Base-by-base conservation (phyloP, 805 yeast species). In the Schwanniomyces polymorphus region DNA sequence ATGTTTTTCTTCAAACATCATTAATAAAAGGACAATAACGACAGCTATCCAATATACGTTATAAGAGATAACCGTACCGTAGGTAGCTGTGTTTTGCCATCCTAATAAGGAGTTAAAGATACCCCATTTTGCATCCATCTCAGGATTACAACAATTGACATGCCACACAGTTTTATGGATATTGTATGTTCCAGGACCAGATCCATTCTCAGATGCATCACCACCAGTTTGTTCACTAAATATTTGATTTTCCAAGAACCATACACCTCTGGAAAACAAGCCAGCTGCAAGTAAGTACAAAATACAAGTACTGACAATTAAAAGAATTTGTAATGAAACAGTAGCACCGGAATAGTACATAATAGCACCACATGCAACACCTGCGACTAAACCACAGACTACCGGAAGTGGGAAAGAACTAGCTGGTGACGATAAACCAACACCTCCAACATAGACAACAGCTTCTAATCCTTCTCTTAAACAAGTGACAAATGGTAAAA, bases 141-240 rank as follows among this genome's bases (percentile, higher is more conserved):
- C 91, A 39, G 97, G 97, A 70, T 91, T 91, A 75, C 98, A 92
- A 74, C 97, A 92, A 79, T 92, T 91, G 52, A 92, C 95, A 73
- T 92, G 99, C 91, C 97, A 92, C 26, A 92, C 97, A 11, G 87
- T 71, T 60, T 79, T 79, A 44, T 75, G 60, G 60, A 92, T 81
- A 68, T 92, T 85, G 71, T 92, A 92, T 18, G 97, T 86, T 63
- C 99, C 99, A 37, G 96, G 92, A 57, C 99, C 99, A 45, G 85
- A 78, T 59, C 98, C 98, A 58, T 77, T 73, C 70, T 92, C 98
- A 33, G 97, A 80, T 21, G 95, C 97, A 73, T 92, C 97, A 74
- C 97, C 97, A 65, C 98, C 98, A 31, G 95, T 82, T 44, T 74
- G 61, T 50, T 73, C 56, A 66, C 80, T 78, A 76, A 79, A 92